phyloP scores from a whole-genome alignment of 306 rosid species.

The Sicyos baderoa region DNA sequence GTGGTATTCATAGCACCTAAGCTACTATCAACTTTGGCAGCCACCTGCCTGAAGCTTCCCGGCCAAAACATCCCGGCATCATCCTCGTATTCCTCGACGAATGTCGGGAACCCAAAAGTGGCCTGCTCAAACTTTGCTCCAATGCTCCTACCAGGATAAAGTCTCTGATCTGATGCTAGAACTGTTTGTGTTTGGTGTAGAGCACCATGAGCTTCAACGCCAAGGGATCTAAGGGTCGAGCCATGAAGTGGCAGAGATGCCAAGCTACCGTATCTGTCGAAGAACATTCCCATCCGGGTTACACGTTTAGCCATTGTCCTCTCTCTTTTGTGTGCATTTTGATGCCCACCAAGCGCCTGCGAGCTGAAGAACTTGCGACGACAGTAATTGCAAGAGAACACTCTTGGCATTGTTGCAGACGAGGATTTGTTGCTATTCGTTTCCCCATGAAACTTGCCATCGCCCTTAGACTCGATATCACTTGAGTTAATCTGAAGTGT shows the following conservation, averaged over 20 bases:
- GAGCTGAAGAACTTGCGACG: conserved; percentile 82
- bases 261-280: conserved; percentile 54
- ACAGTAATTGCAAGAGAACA: conserved; percentile 86
- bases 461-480: conserved; percentile 30
- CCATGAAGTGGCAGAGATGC: conserved; percentile 84
- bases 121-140: conserved; percentile 56
- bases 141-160: conserved; percentile 29
- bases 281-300: conserved; percentile 62
- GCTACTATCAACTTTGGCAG: conserved; percentile 25
- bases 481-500: conserved; percentile 43
- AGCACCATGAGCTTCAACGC: conserved; percentile 67
- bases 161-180: too few relatives aligned
- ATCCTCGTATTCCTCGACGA: conserved; percentile 38
- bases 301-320: conserved; percentile 84
- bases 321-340: conserved; percentile 88
- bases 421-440: conserved; percentile 29
- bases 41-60: conserved; percentile 71
- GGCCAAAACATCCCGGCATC: conserved; percentile 69
- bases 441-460: conserved; percentile 34
- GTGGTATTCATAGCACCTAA: conserved; percentile 18
- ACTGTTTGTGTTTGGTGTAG: too few relatives aligned
- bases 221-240: conserved; percentile 65
- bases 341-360: conserved; percentile 90
- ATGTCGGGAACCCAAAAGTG: conserved; percentile 39
- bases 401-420: conserved; percentile 39